phyloP scores from a whole-genome alignment of 176 grass and related monocot species.

The Phoenix roebelenii region DNA sequence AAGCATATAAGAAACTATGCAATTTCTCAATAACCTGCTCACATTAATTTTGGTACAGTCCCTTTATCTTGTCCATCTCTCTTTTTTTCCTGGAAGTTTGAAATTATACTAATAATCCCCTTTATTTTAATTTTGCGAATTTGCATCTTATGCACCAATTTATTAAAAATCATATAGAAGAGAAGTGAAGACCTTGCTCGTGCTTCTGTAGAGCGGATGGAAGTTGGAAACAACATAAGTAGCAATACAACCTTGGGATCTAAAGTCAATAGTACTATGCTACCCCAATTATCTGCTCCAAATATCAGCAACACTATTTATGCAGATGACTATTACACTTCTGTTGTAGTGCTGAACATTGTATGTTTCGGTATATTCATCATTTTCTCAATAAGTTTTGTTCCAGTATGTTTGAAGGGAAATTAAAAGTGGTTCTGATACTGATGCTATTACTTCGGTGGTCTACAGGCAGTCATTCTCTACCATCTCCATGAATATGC shows the following conservation, averaged over 20 bases:
- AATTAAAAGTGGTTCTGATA: too few relatives aligned
- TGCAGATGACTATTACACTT: constrained; percentile 78
- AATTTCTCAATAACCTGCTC: too few relatives aligned
- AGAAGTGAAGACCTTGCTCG: constrained; percentile 64
- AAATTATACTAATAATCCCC: too few relatives aligned
- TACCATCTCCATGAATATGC: constrained; percentile 76
- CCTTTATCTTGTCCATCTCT: too few relatives aligned
- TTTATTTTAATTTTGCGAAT: too few relatives aligned
- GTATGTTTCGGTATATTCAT: constrained; percentile 43
- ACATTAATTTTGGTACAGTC: too few relatives aligned
- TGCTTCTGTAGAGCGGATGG: constrained; percentile 53
- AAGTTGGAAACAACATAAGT: constrained; percentile 45
- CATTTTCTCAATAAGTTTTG: constrained; percentile 8
- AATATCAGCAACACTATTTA: constrained; percentile 36
- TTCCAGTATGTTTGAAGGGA: neutral
- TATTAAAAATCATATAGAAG: constrained; percentile 40
- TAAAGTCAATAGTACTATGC: constrained; percentile 33
- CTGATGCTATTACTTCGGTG: constrained; percentile 2
- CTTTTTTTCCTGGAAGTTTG: too few relatives aligned
- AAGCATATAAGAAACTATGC: too few relatives aligned
- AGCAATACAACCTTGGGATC: constrained; percentile 32
- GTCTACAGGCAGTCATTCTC: constrained; percentile 69
- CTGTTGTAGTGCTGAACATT: constrained; percentile 69
- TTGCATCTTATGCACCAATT: constrained; percentile 20
- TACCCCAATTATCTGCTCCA: constrained; percentile 40